phyloP scores from a whole-genome alignment of 1,284 basidiomycete species.

The Spongiforma sp. region DNA sequence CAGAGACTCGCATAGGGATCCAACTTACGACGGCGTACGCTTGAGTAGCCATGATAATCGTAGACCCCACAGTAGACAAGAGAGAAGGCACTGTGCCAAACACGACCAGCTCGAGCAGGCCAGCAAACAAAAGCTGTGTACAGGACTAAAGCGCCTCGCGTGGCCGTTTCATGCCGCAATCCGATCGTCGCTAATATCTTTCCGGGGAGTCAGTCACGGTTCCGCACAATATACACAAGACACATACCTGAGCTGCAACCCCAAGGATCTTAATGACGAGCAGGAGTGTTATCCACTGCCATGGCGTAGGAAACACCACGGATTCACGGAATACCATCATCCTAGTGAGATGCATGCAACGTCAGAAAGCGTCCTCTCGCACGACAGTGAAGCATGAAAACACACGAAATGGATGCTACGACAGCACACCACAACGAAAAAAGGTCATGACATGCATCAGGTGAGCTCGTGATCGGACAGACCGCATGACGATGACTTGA shows the following conservation, averaged over 20 bases:
- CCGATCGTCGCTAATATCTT: constrained; percentile 16
- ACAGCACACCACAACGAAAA: constrained; percentile 70
- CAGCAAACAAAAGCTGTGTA: constrained; percentile 26
- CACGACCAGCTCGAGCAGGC: constrained; percentile 14
- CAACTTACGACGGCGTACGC: constrained; percentile 19
- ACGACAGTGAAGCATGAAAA: constrained; percentile 23
- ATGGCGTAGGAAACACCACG: constrained; percentile 44
- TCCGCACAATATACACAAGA: neutral
- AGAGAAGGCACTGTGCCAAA: constrained; percentile 24
- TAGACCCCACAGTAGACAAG: constrained; percentile 16
- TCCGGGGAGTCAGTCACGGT: neutral
- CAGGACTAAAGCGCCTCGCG: constrained; percentile 18
- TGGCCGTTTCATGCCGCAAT: constrained; percentile 34
- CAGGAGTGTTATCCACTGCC: constrained; percentile 42
- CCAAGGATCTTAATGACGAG: constrained; percentile 48
- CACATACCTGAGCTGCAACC: constrained; percentile 51
- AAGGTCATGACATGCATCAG: constrained; percentile 74
- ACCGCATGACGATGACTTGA: constrained; percentile 62
- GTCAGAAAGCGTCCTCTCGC: neutral
- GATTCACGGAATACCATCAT: constrained; percentile 33
- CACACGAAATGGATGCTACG: constrained; percentile 53
- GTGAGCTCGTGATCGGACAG: constrained; percentile 76
- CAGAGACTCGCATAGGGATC: neutral
- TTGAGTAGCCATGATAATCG: constrained; percentile 19
- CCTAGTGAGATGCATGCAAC: neutral